These are phyloP conservation scores for Solanum medicagineum DNA, from an alignment of 257 asterid species.

Conservation along the genomic window DNA sequence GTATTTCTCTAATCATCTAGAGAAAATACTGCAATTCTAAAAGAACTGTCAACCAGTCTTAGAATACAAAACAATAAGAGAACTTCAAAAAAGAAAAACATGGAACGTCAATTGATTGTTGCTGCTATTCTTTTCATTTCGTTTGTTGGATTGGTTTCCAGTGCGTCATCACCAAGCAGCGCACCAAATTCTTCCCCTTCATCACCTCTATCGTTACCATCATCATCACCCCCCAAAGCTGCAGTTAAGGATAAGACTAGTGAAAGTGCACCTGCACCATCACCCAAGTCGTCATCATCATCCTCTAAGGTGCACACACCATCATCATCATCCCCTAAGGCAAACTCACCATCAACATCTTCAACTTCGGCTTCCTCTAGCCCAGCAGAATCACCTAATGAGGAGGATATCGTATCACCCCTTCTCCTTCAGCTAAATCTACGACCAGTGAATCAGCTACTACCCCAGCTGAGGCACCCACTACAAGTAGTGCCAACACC, in stretches of 20 bases:
- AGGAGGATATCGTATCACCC: conserved; percentile 27
- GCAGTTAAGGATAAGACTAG: neutral
- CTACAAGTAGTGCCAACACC: conserved; percentile 17
- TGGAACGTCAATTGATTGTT: conserved; percentile 45
- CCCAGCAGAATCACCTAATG: conserved; percentile 1
- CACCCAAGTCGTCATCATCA: neutral
- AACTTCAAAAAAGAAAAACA: neutral
- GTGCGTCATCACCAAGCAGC: conserved; percentile 34
- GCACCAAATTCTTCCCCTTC: conserved; percentile 21
- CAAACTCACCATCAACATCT: neutral
- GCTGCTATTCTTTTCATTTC: conserved; percentile 37
- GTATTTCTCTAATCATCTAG: conserved; percentile 21
- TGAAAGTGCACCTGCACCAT: neutral
- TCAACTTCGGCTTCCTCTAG: neutral
- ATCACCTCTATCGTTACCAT: neutral
- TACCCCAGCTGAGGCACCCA: conserved; percentile 14
- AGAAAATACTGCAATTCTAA: conserved; percentile 20
- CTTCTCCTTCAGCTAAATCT: conserved; percentile 16
- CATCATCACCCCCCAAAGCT: neutral
- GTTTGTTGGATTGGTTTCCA: conserved; percentile 36
- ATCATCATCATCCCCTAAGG: neutral
- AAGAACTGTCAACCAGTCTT: conserved; percentile 13
- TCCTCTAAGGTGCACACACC: conserved; percentile 6
- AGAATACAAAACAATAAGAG: neutral
- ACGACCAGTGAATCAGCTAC: neutral